Evolutionary conservation across 306 rosid species (phyloP), one percentile per base, ranked within the genome.

Genomic region (Rosa rugosa): DNA sequence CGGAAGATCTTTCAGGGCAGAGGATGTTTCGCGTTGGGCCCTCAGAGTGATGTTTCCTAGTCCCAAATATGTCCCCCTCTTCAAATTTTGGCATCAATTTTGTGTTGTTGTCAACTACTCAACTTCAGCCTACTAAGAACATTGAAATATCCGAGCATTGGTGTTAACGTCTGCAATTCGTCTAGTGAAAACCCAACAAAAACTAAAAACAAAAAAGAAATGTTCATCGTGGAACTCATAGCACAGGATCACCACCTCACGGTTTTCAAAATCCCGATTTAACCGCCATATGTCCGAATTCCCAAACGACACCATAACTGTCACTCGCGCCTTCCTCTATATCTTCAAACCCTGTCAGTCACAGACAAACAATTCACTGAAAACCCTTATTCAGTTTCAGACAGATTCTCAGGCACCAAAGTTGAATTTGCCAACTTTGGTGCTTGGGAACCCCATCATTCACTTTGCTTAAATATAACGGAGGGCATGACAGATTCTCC

Each of bases 341-440:
- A 20, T 57, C 64, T 57, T 62, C 67, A 62, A 62, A 60, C 66
- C 36, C 7, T 4, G 14, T 22, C 66, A 23, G 2, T 23, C 34
- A n/a, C 25, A 56, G 1, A 56, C 63, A 56, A 6, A 56, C 63
- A 59, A 51, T 63, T 6, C 42, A 12, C 44, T 64, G 10, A 64
- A 64, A 64, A 64, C 22, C 44, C 69, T 16, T 6, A n/a, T 31
- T 64, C 44, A 64, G 11, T 31, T 64, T 34, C 69, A 6, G 41
- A 64, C 69, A 13, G n/a, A 14, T 5, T 14, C 69, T 14, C 69
- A 64, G 67, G 69, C 69, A 34, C 69, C 69, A 64, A 64, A 64
- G 69, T 64, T 64, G 69, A 25, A 63, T 14, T 12, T 62, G 18
- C 1, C 69, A 31, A 34, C 69, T 64, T 64, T 64, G 69, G 44